Conservation (phyloP, 78 protist genomes). For the Dictyostelium purpureum region DNA sequence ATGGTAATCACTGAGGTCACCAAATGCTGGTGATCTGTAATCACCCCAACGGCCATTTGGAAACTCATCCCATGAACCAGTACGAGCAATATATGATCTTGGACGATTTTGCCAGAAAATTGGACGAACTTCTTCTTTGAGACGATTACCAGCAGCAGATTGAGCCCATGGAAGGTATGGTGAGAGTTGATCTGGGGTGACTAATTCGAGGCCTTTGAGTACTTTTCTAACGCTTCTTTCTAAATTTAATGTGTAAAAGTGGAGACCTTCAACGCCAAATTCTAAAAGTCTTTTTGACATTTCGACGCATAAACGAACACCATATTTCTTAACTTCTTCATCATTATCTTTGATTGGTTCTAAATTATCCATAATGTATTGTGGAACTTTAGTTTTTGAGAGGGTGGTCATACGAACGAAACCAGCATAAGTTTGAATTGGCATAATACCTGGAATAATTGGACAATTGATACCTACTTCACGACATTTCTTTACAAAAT, state of each 20-base stretch:
- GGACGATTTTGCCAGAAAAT: conserved; percentile 96
- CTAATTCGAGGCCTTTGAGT: conserved; percentile 54
- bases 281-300: conserved; percentile 83
- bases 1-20: conserved; percentile 93
- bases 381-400: conserved; percentile 83
- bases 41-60: conserved; percentile 98
- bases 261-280: conserved; percentile 90
- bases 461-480: conserved; percentile 93
- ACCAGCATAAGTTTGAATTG: conserved; percentile 92
- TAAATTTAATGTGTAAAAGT: conserved; percentile 97
- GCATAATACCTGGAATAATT: conserved; percentile 98
- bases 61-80: conserved; percentile 96
- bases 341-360: conserved; percentile 93
- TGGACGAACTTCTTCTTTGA: conserved; percentile 91
- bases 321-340: conserved; percentile 91
- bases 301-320: conserved; percentile 80
- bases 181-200: conserved; percentile 23
- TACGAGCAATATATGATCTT: conserved; percentile 88
- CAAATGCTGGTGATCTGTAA: conserved; percentile 93
- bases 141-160: conserved; percentile 61
- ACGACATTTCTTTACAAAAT: conserved; percentile 82
- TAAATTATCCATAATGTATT: conserved; percentile 54
- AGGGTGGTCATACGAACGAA: conserved; percentile 90
- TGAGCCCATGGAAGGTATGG: conserved; percentile 81
- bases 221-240: conserved; percentile 85